Evolutionary conservation across 2,329 filamentous ascomycete species (phyloP).

Genomic region (Exophiala oligosperma): DNA sequence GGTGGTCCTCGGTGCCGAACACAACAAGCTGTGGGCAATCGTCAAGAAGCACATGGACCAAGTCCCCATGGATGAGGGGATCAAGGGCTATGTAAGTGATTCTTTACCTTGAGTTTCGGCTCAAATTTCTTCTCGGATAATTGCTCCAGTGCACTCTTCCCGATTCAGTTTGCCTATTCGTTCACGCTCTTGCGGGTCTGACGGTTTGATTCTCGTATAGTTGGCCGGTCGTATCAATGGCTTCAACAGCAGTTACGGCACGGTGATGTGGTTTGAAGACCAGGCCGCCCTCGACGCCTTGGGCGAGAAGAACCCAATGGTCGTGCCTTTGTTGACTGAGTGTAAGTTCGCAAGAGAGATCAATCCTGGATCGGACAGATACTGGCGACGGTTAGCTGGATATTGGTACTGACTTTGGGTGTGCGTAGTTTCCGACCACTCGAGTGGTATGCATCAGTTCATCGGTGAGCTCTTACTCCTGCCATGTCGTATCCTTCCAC

Average conservation of each 20-base stretch:
- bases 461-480: conserved; percentile 36
- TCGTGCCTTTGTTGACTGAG: conserved; percentile 73
- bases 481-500: background rate
- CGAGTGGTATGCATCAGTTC: conserved; percentile 69
- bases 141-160: no score
- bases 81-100: conserved; percentile 6
- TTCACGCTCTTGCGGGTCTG: no score
- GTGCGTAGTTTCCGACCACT: conserved; percentile 63
- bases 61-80: conserved; percentile 9
- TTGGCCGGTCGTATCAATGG: conserved; percentile 14
- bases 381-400: background rate
- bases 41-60: conserved; percentile 36
- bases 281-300: conserved; percentile 64
- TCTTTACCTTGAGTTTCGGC: no score
- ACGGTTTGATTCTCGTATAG: no score
- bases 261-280: conserved; percentile 87
- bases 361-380: no score
- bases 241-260: conserved; percentile 64
- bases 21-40: conserved; percentile 84
- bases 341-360: conserved; percentile 38
- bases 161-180: no score
- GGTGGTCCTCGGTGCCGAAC: conserved; percentile 76
- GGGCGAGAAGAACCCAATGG: conserved; percentile 55
- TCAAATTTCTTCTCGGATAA: no score
- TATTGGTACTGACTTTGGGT: background rate